Evolutionary conservation across 176 grass and related monocot species (phyloP), one percentile per base, ranked within the genome.

Genomic region (Aechmea fasciata): DNA sequence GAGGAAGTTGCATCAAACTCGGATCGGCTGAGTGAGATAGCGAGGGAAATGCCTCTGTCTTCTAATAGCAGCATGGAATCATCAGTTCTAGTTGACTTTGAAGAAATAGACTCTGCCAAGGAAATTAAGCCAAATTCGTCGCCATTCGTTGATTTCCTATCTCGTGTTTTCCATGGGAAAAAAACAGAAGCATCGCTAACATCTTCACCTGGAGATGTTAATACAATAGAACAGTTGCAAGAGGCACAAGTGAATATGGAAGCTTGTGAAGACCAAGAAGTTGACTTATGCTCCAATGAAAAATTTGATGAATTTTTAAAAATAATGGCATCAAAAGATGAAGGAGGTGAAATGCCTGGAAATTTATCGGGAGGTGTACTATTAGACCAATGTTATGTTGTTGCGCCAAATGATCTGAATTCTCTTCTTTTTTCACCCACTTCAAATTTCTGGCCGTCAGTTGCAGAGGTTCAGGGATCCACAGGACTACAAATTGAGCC

Each of bases 331-430:
- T 69, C 66, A 50, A 75, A 47, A 11, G 77, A 87, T 73, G 63
- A 75, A 77, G 82, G 81, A 68, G 73, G 71, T 5, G 94, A 87
- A 79, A 97, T 97, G 86, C 94, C 86, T 64, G 80, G 62, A 67
- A 90, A 85, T 83, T 82, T 92, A 81, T 76, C 81, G 75, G 86
- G 89, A 57, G 83, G 83, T 67, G 74, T 90, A 82, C 77, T 97
- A 72, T 52, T 92, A 49, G 81, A 87, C 66, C 83, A 87, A 73
- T 89, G 82, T 71, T 97, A 87, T 67, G 64, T 77, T 74, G 41
- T 68, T 9, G 71, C 86, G 10, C 86, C 89, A 14, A 66, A 50
- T 75, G 82, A 87, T 85, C 81, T 97, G 81, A 97, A 92, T 75
- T 71, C 71, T 15, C 76, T 92, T 78, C 67, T 97, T 55, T 97